A percentile compares a stretch with the other conserved stretches of the same genome.
phyloP scores from a whole-genome alignment of 345 rosid species.

The Gossypium anomalum region DNA sequence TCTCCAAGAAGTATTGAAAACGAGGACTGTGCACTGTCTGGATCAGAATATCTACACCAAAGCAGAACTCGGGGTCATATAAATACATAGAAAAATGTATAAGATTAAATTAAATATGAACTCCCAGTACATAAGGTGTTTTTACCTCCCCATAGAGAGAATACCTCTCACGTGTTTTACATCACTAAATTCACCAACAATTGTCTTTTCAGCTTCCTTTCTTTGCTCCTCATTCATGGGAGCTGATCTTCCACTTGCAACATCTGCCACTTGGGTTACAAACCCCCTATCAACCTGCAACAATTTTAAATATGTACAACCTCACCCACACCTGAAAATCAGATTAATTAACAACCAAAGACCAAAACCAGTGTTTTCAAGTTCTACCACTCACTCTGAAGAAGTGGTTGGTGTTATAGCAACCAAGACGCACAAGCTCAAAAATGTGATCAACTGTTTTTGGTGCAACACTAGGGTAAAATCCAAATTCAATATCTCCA shows the following conservation, averaged over 20 bases:
- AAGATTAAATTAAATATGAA: background rate
- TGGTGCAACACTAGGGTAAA: constrained; percentile 85
- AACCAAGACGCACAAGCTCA: constrained; percentile 85
- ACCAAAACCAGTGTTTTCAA: background rate
- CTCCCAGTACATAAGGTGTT: background rate
- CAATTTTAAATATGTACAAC: background rate
- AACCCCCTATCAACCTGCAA: constrained; percentile 87
- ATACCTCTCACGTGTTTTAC: constrained; percentile 86
- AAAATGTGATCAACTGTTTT: constrained; percentile 83
- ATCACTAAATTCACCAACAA: constrained; percentile 82
- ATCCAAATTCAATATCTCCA: constrained; percentile 92
- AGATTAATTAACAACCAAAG: background rate
- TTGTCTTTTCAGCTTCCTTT: constrained; percentile 62
- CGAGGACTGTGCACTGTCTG: constrained; percentile 84
- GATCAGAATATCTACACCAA: constrained; percentile 62
- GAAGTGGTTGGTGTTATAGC: constrained; percentile 88
- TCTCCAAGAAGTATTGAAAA: constrained; percentile 95
- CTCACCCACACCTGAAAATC: background rate
- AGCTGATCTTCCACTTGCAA: constrained; percentile 65
- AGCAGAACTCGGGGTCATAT: background rate
- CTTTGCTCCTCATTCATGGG: constrained; percentile 86
- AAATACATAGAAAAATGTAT: background rate
- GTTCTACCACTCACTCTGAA: constrained; percentile 57
- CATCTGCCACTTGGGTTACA: constrained; percentile 98
- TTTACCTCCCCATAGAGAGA: constrained; percentile 12